Percentiles rank a stretch among this genome's conserved stretches.
These are phyloP conservation scores for Aureobasidium sp. DNA, from an alignment of 2,329 filamentous ascomycete genomes.

Conservation along the genomic window DNA sequence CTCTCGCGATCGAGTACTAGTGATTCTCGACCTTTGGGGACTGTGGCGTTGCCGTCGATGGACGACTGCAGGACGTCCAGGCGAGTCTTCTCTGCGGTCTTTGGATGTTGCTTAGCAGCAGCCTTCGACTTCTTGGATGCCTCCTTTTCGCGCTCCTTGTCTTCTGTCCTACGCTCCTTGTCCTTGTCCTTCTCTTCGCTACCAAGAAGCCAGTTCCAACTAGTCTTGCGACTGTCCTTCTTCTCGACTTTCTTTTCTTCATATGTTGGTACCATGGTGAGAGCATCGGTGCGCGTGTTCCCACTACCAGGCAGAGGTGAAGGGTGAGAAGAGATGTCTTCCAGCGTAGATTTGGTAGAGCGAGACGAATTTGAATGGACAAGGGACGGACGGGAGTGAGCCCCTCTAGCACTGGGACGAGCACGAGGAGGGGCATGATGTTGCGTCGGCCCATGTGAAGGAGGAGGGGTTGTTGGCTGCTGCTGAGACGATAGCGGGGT, in stretches of 20 bases:
- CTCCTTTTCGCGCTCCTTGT: constrained; percentile 15
- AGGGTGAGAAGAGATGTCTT: constrained; percentile 56
- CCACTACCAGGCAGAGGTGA: constrained; percentile 60
- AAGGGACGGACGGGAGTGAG: constrained; percentile 22
- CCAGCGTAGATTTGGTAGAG: constrained; percentile 36
- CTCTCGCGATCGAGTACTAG: constrained; percentile 72
- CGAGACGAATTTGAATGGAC: constrained; percentile 29
- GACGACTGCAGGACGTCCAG: constrained; percentile 82
- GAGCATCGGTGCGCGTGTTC: constrained; percentile 61
- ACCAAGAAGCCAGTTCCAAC: constrained; percentile 71
- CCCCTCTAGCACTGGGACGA: constrained; percentile 24
- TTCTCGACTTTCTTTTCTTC: constrained; percentile 62
- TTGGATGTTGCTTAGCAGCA: constrained; percentile 32
- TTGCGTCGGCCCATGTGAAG: constrained; percentile 23
- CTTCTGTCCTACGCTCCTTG: constrained; percentile 19
- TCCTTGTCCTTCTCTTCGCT: constrained; percentile 55
- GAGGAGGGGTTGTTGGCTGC: neutral
- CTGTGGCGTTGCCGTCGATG: constrained; percentile 51
- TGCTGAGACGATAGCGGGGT: neutral
- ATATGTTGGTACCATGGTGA: constrained; percentile 73
- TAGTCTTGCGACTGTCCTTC: constrained; percentile 66
- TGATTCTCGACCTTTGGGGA: constrained; percentile 60
- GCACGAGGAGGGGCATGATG: neutral
- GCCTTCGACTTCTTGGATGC: constrained; percentile 15
- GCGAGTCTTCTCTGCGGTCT: constrained; percentile 67